A percentile compares a stretch with the other conserved stretches of the same genome.
phyloP scores from a whole-genome alignment of 345 rosid species.

The Ceriops tagal region DNA sequence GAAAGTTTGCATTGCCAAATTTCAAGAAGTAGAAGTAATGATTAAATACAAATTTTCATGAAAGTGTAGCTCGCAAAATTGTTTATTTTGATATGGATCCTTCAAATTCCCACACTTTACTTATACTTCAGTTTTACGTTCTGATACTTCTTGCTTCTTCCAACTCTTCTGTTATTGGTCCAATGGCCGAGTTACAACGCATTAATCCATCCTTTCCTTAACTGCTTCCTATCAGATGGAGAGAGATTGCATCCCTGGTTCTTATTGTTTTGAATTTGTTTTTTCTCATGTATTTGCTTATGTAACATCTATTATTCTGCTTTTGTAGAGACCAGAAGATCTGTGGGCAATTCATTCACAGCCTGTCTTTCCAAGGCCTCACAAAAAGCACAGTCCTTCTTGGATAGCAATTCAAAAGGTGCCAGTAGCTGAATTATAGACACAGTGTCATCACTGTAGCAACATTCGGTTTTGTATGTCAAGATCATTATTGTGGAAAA shows the following conservation, averaged over 20 bases:
- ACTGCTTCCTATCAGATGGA: too few species aligned
- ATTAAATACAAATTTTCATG: too few species aligned
- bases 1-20: too few species aligned
- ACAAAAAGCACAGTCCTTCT: conserved; percentile 56
- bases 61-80: too few species aligned
- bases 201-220: too few species aligned
- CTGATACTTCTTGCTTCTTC: neutral
- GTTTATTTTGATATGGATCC: too few species aligned
- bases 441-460: neutral
- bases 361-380: conserved; percentile 80
- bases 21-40: too few species aligned
- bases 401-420: conserved; percentile 93
- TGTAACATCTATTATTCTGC: conserved; percentile 14
- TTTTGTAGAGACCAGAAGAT: conserved; percentile 85
- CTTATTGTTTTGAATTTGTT: too few species aligned
- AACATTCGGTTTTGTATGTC: too few species aligned
- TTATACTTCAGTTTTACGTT: neutral
- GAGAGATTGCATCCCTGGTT: too few species aligned
- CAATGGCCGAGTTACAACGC: neutral
- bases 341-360: conserved; percentile 85
- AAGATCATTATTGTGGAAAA: too few species aligned
- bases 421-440: neutral
- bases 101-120: neutral
- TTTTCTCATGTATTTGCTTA: conserved; percentile 11
- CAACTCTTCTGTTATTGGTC: neutral